Evolutionary conservation across 2,329 filamentous ascomycete genomes (phyloP).

Genomic region (Microdochium bolleyi): DNA sequence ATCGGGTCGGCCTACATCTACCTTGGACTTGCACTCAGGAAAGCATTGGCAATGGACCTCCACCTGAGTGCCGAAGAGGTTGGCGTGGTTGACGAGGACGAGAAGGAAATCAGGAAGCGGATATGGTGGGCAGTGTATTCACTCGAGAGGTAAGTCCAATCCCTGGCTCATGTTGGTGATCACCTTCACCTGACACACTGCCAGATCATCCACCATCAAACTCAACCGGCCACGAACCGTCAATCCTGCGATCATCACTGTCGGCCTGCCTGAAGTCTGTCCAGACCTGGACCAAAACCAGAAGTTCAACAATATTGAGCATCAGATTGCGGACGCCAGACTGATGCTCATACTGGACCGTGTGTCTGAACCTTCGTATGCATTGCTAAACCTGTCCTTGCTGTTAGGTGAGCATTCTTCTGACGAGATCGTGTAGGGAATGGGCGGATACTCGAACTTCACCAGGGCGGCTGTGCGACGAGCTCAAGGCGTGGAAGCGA

Average conservation of each 20-base stretch:
- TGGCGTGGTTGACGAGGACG: slow-evolving; percentile 7
- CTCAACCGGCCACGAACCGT: slow-evolving; percentile 15
- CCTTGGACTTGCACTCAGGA: slow-evolving; percentile 18
- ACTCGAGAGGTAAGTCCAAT: slow-evolving; percentile 13
- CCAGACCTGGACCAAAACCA: slow-evolving; percentile 13
- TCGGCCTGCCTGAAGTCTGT: slow-evolving; percentile 8
- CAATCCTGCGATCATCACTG: slow-evolving; percentile 12
- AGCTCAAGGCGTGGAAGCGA: slow-evolving; percentile 22
- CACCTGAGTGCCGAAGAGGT: slow-evolving; percentile 16
- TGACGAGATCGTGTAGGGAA: not conserved
- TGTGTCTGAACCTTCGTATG: slow-evolving; percentile 15
- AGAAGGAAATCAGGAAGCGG: slow-evolving; percentile 12
- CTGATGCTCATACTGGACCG: slow-evolving; percentile 21
- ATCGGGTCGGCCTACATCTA: slow-evolving; percentile 23
- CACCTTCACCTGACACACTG: not conserved
- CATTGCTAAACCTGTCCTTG: not conserved
- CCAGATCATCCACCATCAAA: slow-evolving; percentile 14
- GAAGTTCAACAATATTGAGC: slow-evolving; percentile 21
- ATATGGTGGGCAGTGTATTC: slow-evolving; percentile 23
- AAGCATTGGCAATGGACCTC: slow-evolving; percentile 17
- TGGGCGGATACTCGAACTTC: not conserved
- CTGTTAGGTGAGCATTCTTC: not conserved
- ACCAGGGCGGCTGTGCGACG: slow-evolving; percentile 6
- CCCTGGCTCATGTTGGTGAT: not conserved
- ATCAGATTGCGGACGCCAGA: slow-evolving; percentile 20